These are phyloP conservation scores for Fusarium sp. DNA, from an alignment of 2,329 filamentous ascomycete genomes.

Conservation along the genomic window DNA sequence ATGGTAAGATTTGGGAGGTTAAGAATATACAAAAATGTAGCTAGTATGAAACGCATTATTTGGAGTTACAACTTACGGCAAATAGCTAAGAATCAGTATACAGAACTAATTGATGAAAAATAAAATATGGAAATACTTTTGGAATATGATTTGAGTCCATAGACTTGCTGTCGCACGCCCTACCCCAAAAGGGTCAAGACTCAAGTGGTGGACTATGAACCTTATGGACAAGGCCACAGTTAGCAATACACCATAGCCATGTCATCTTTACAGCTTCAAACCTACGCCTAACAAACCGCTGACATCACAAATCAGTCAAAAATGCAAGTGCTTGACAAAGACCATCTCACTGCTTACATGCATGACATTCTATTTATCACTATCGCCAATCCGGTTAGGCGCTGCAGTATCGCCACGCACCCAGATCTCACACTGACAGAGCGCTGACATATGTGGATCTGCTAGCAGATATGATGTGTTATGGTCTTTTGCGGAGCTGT, in stretches of 20 bases:
- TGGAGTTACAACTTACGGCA: too few relatives aligned
- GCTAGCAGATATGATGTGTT: neutral
- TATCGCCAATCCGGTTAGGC: neutral
- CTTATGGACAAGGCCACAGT: neutral
- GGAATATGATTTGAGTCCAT: too few relatives aligned
- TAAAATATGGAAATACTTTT: too few relatives aligned
- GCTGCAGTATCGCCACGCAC: neutral
- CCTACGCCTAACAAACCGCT: neutral
- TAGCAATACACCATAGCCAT: neutral
- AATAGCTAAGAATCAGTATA: too few relatives aligned
- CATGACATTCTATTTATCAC: neutral
- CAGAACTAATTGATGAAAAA: too few relatives aligned
- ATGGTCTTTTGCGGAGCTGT: too few relatives aligned
- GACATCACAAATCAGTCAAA: neutral
- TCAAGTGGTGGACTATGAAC: neutral
- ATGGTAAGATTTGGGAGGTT: neutral
- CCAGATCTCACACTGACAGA: neutral
- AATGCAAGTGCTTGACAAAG: neutral
- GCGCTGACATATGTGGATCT: neutral
- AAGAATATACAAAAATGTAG: neutral
- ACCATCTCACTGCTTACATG: neutral
- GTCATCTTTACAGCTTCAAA: neutral
- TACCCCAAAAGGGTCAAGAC: neutral
- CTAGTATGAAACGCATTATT: neutral
- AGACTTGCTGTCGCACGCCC: too few relatives aligned